A percentile compares a stretch with the other conserved stretches of the same genome.
Evolutionary conservation across 108 stramenopile genomes (phyloP).

Genomic region (Pseudonitzschia delicatissima): DNA sequence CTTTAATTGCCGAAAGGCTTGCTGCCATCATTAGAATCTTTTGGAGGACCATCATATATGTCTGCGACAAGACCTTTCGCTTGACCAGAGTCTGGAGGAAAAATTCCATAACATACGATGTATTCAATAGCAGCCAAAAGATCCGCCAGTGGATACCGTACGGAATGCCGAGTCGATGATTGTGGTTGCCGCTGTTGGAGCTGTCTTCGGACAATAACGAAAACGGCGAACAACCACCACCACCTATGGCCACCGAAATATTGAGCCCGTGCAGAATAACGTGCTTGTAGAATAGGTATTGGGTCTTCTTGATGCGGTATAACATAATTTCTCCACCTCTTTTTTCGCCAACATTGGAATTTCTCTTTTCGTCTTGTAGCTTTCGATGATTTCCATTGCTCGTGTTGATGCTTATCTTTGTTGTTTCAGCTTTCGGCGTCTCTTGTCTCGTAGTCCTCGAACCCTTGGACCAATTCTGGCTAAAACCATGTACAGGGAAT

Average conservation of each 20-base stretch:
- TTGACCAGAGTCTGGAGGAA: constrained; percentile 84
- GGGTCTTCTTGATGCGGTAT: constrained; percentile 85
- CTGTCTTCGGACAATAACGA: not conserved
- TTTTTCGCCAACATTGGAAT: not conserved
- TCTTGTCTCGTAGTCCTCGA: not conserved
- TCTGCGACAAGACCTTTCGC: constrained; percentile 46
- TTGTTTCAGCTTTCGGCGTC: constrained; percentile 15
- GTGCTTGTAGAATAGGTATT: constrained; percentile 89
- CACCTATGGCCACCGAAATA: constrained; percentile 43
- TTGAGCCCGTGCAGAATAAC: constrained; percentile 79
- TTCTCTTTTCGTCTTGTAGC: no score
- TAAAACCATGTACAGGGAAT: constrained; percentile 81
- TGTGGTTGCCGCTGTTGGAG: no score
- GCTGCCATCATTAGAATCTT: constrained; percentile 53
- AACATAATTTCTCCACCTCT: constrained; percentile 30
- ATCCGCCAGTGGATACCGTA: constrained; percentile 44
- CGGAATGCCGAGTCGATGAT: constrained; percentile 8
- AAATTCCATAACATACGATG: constrained; percentile 85
- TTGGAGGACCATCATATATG: constrained; percentile 51
- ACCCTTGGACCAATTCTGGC: constrained; percentile 46
- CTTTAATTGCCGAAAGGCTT: constrained; percentile 33
- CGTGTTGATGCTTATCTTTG: not conserved
- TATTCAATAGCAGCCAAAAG: constrained; percentile 77
- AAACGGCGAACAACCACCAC: no score
- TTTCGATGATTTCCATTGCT: not conserved